A percentile compares a stretch with the other conserved stretches of the same genome.
Conservation (phyloP, 139 green algal species). For the Chlorella sp. region DNA sequence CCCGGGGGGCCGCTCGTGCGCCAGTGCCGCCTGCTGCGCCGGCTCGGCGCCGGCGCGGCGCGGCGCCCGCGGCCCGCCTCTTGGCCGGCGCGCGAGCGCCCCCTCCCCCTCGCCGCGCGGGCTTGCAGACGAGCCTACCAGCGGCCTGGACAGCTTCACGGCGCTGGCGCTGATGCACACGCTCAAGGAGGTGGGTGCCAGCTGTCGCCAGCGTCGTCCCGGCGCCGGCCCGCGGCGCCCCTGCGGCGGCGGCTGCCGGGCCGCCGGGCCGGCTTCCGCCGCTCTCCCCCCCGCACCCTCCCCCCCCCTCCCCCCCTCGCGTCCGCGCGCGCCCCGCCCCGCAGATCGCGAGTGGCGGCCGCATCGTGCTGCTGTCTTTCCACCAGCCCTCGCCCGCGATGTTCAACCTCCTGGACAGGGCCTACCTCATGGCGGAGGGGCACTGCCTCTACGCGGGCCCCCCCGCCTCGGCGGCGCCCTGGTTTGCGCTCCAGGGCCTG, state of each 20-base stretch:
- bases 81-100: too few relatives aligned
- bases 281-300: neutral
- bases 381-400: slow-evolving; percentile 80
- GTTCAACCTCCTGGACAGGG: slow-evolving; percentile 62
- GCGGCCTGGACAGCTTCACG: slow-evolving; percentile 72
- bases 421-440: slow-evolving; percentile 65
- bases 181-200: slow-evolving; percentile 40
- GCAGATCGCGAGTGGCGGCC: slow-evolving; percentile 45
- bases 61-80: too few relatives aligned
- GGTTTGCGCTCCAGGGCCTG: slow-evolving; percentile 37
- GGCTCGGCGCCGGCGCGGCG: too few relatives aligned
- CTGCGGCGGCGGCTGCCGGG: too few relatives aligned
- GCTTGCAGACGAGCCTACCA: slow-evolving; percentile 82
- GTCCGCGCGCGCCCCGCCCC: neutral
- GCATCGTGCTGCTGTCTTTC: slow-evolving; percentile 75
- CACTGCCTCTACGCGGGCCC: slow-evolving; percentile 59
- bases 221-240: too few relatives aligned
- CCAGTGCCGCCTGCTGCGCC: too few relatives aligned
- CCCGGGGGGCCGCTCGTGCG: too few relatives aligned
- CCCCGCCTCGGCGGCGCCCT: slow-evolving; percentile 12
- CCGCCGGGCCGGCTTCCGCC: neutral
- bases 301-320: neutral
- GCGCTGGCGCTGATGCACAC: slow-evolving; percentile 62
- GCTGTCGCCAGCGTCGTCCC: neutral
- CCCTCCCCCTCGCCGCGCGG: too few relatives aligned